Conservation (phyloP, 1,284 basidiomycete species). For the Malassezia brasiliensis region DNA sequence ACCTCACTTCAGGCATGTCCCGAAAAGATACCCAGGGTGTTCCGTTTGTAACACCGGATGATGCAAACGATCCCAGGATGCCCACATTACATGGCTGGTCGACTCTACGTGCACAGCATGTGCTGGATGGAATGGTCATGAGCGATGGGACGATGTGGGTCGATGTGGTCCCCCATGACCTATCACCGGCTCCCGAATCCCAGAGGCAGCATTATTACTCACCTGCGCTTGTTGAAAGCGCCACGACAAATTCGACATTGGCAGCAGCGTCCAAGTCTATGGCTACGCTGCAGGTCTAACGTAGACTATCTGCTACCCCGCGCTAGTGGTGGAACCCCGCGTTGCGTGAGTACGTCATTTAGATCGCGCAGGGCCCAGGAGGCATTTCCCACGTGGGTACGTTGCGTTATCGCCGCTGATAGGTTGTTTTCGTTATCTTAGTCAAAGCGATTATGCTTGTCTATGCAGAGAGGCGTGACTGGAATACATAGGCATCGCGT, state of each 20-base stretch:
- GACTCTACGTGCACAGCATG: slow-evolving; percentile 57
- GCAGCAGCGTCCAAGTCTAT: too few species aligned
- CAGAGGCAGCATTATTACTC: slow-evolving; percentile 9
- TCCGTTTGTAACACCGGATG: slow-evolving; percentile 52
- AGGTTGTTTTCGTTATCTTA: not conserved
- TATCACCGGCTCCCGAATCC: not conserved
- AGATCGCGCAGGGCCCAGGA: too few species aligned
- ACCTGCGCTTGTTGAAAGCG: not conserved
- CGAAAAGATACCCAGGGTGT: not conserved
- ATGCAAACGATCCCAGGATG: not conserved
- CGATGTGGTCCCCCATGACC: slow-evolving; percentile 51
- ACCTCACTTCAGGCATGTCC: slow-evolving; percentile 46
- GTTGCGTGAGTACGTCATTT: too few species aligned
- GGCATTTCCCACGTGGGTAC: too few species aligned
- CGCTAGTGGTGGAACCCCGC: too few species aligned
- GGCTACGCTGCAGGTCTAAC: too few species aligned
- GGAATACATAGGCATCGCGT: not conserved
- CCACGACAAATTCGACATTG: too few species aligned
- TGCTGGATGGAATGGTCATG: slow-evolving; percentile 77
- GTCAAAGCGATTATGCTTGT: not conserved
- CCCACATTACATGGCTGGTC: not conserved
- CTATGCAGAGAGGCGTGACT: not conserved
- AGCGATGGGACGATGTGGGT: slow-evolving; percentile 88
- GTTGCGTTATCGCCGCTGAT: too few species aligned
- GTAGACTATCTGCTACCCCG: too few species aligned